Percentiles rank a stretch among this genome's conserved stretches.
Evolutionary conservation across 495 filamentous ascomycete genomes (phyloP).

Genomic region (Pyrenula aspistea): DNA sequence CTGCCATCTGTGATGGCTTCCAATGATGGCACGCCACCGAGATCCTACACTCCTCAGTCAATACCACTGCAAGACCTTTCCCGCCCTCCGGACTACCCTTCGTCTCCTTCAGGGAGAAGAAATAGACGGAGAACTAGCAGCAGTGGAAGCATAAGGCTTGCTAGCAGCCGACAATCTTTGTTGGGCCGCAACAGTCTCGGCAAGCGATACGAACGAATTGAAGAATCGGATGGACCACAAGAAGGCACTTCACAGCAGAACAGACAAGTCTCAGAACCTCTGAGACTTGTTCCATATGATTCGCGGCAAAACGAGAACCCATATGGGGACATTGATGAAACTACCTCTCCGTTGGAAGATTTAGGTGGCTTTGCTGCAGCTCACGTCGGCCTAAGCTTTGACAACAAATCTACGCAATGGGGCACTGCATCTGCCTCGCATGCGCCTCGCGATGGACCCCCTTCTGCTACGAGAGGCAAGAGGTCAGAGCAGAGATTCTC

Average conservation of each 20-base stretch:
- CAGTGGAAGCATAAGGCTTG: conserved; percentile 11
- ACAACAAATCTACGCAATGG: conserved; percentile 4
- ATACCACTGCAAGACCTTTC: conserved; percentile 80
- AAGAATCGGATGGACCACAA: conserved; percentile 10
- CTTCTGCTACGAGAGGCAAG: not conserved
- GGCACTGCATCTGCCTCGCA: not conserved
- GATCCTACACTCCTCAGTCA: conserved; percentile 43
- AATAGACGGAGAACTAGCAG: conserved; percentile 17
- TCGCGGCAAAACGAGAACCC: not conserved
- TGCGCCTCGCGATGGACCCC: not conserved
- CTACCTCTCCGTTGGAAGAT: conserved; percentile 26
- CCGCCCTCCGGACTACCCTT: conserved; percentile 37
- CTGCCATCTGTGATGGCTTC: conserved; percentile 47
- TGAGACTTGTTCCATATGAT: conserved; percentile 15
- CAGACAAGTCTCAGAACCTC: conserved; percentile 1
- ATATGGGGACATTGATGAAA: not conserved
- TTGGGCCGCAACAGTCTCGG: conserved; percentile 12
- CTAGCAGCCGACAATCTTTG: conserved; percentile 12
- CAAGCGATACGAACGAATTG: conserved; percentile 15
- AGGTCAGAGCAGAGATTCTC: not conserved
- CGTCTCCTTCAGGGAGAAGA: conserved; percentile 14
- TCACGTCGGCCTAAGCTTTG: conserved; percentile 46
- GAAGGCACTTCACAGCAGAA: not conserved
- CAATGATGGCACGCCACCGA: conserved; percentile 35
- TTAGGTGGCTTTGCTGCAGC: conserved; percentile 43